Evolutionary conservation across 768 basidiomycete genomes (phyloP), one percentile per base, ranked within the genome.

Genomic region (Lentinus brumalis): DNA sequence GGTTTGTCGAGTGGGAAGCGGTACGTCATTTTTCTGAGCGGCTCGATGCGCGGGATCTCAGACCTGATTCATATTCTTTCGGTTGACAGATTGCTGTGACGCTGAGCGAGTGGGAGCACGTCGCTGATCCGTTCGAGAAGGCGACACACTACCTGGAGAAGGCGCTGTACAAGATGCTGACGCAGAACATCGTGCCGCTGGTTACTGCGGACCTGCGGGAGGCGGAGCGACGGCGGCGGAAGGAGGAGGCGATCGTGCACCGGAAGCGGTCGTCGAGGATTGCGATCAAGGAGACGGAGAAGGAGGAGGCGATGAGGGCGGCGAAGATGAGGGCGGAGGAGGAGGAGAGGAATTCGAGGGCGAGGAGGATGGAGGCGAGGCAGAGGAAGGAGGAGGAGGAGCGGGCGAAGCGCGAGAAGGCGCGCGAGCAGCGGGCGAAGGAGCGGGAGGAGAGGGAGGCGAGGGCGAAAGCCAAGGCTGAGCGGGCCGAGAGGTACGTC

Each of bases 191-290:
- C 49, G 86, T 90, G 31, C 93, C 94, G 14, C 71, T 74, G n/a
- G 81, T 96, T 40, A 85, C 83, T 3, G 82, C 81, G 12, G 86
- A 84, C 57, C 81, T 94, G 7, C 81, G 78, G 89, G 86, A 89
- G 75, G 75, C 79, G 32, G 83, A 88, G 68, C 81, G 78, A 39
- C 85, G 86, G 69, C 79, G 81, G 26, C 83, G 79, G 14, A 61
- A 90, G 53, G 89, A 92, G 62, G 88, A 91, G 64, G 90, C 91
- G 2, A 76, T 95, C 12, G 83, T 85, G 29, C 90, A 92, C 61
- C 86, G 95, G 60, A 97, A 98, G 73, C 88, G 95, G 26, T 96
- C 94, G 0, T 92, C 92, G 16, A 89, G 96, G 35, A 86, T 97
- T 59, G 91, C 92, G 3, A 76, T 87, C 41, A 88, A 86, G 66